These are phyloP conservation scores for Coemansia sp. DNA, from an alignment of 192 early-diverging fungal species.

Conservation along the genomic window DNA sequence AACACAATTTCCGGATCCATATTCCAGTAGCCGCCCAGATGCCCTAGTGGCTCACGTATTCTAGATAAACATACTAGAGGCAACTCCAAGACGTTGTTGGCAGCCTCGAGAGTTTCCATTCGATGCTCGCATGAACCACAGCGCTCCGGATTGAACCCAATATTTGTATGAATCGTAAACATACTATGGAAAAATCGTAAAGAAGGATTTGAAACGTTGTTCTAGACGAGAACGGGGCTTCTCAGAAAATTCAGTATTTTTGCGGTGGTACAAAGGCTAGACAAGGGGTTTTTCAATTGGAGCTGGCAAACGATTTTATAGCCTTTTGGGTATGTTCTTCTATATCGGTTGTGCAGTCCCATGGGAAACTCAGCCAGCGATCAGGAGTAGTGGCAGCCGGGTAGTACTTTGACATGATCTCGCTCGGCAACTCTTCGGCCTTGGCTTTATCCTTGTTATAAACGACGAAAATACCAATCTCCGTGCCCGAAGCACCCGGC, in stretches of 20 bases:
- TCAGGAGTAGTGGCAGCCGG: conserved; percentile 72
- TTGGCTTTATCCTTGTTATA: conserved; percentile 80
- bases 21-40: conserved; percentile 46
- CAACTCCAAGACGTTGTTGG: conserved; percentile 9
- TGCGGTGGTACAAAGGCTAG: no score
- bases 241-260: no score
- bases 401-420: conserved; percentile 64
- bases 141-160: no score
- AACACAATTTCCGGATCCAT: conserved; percentile 29
- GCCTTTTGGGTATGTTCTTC: conserved; percentile 63
- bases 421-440: conserved; percentile 58
- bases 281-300: not conserved
- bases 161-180: no score
- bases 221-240: no score
- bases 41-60: conserved; percentile 33
- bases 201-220: no score
- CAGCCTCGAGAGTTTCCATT: conserved; percentile 2
- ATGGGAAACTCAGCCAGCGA: conserved; percentile 72
- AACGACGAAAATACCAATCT: conserved; percentile 73
- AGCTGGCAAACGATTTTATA: conserved; percentile 5
- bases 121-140: not conserved
- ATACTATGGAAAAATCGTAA: no score
- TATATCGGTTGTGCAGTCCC: conserved; percentile 70
- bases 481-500: conserved; percentile 47
- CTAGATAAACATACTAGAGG: conserved; percentile 31